These are phyloP conservation scores for Choanephora cucurbitarum DNA, from an alignment of 371 early-diverging fungal genomes.

Conservation along the genomic window DNA sequence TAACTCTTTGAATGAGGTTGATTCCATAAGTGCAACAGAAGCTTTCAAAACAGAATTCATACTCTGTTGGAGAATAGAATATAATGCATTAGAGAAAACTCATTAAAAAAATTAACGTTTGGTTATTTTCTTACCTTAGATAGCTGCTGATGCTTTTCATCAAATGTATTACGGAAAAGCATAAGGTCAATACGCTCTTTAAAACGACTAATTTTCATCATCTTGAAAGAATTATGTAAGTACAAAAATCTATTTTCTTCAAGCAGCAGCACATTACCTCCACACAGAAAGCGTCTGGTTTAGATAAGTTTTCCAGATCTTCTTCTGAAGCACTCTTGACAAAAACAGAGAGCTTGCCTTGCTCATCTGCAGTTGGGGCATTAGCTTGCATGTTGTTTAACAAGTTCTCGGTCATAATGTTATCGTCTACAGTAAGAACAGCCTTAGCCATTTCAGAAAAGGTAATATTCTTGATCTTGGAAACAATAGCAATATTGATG, in stretches of 20 bases:
- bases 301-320: slow-evolving; percentile 66
- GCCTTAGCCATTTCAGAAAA: slow-evolving; percentile 60
- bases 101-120: too few species aligned
- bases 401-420: slow-evolving; percentile 64
- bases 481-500: slow-evolving; percentile 74
- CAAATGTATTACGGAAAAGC: slow-evolving; percentile 76
- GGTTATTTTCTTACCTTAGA: slow-evolving; percentile 52
- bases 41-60: slow-evolving; percentile 56
- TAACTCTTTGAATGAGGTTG: slow-evolving; percentile 52
- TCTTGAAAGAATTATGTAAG: slow-evolving; percentile 32
- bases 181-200: slow-evolving; percentile 79
- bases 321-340: slow-evolving; percentile 65
- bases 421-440: slow-evolving; percentile 65
- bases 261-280: slow-evolving; percentile 50
- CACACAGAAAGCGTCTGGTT: slow-evolving; percentile 82
- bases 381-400: slow-evolving; percentile 67
- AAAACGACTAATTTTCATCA: slow-evolving; percentile 82
- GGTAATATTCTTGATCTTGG: slow-evolving; percentile 64
- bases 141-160: slow-evolving; percentile 70
- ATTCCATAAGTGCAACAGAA: slow-evolving; percentile 55
- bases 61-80: slow-evolving; percentile 46
- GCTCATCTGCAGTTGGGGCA: slow-evolving; percentile 77
- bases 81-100: too few species aligned
- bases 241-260: background rate
- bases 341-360: slow-evolving; percentile 71